A percentile compares a stretch with the other conserved stretches of the same genome.
Conservation (phyloP, 768 basidiomycete genomes). For the Amanita inopinata region DNA sequence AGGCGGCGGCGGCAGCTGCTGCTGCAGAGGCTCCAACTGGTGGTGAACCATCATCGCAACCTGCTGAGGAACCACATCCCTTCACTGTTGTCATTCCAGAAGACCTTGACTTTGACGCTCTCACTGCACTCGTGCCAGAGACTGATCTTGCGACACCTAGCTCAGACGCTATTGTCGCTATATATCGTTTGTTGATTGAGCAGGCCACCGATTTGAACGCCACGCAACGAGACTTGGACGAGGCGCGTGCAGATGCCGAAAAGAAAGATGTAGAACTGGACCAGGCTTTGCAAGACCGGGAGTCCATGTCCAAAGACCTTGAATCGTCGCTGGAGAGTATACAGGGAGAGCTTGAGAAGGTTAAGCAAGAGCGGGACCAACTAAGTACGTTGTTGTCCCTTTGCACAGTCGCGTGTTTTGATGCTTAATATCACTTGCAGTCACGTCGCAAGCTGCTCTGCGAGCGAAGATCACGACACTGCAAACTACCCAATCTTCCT, state of each 20-base stretch:
- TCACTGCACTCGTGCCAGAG: slow-evolving; percentile 55
- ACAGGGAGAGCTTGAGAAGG: slow-evolving; percentile 44
- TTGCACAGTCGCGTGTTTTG: not conserved
- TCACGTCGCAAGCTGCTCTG: slow-evolving; percentile 33
- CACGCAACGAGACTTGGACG: slow-evolving; percentile 57
- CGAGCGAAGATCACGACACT: slow-evolving; percentile 48
- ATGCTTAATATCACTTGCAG: slow-evolving; percentile 23
- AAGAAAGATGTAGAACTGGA: slow-evolving; percentile 78
- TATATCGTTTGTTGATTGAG: slow-evolving; percentile 54
- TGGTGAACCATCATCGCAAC: slow-evolving; percentile 17
- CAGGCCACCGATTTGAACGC: slow-evolving; percentile 48
- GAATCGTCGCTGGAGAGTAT: slow-evolving; percentile 41
- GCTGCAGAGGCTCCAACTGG: slow-evolving; percentile 15
- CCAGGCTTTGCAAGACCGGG: slow-evolving; percentile 73
- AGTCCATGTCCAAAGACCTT: slow-evolving; percentile 47
- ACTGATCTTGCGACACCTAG: slow-evolving; percentile 45
- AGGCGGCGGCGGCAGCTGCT: slow-evolving; percentile 36
- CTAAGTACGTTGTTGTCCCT: slow-evolving; percentile 40
- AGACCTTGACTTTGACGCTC: slow-evolving; percentile 55
- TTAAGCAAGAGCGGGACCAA: slow-evolving; percentile 55
- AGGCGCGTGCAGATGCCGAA: slow-evolving; percentile 53
- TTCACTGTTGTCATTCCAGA: slow-evolving; percentile 45
- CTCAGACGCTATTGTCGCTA: slow-evolving; percentile 45
- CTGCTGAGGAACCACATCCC: slow-evolving; percentile 25
- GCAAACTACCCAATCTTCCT: slow-evolving; percentile 48